Conservation (phyloP, 2,329 filamentous ascomycete genomes). For the Arthroderma sp. region DNA sequence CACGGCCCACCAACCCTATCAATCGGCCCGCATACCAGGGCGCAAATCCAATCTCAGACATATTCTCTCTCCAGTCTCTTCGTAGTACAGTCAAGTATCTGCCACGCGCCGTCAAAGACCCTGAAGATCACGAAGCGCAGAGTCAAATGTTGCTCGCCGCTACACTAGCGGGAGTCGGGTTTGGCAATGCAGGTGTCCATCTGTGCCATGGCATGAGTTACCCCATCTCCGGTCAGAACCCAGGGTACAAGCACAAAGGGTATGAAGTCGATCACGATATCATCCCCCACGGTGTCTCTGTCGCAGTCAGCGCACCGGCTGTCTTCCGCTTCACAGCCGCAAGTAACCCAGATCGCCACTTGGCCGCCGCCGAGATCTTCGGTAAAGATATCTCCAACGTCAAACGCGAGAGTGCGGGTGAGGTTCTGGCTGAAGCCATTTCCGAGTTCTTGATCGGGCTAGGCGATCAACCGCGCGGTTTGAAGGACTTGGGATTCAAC, state of each 20-base stretch:
- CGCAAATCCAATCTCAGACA: slow-evolving; percentile 93
- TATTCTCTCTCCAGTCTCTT: slow-evolving; percentile 83
- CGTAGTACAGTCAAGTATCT: slow-evolving; percentile 80
- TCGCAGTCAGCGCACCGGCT: slow-evolving; percentile 82
- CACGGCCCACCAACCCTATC: slow-evolving; percentile 78
- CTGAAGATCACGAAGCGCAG: slow-evolving; percentile 85
- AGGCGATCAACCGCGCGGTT: slow-evolving; percentile 78
- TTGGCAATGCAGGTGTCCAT: slow-evolving; percentile 95
- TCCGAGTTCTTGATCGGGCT: slow-evolving; percentile 66
- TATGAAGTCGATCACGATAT: slow-evolving; percentile 65
- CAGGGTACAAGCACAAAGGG: slow-evolving; percentile 75
- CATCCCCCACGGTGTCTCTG: slow-evolving; percentile 91
- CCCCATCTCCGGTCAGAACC: slow-evolving; percentile 90
- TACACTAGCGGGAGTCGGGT: slow-evolving; percentile 87
- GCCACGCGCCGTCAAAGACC: slow-evolving; percentile 71
- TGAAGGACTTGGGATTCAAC: slow-evolving; percentile 72
- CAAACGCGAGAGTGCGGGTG: slow-evolving; percentile 78
- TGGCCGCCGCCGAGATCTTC: slow-evolving; percentile 79
- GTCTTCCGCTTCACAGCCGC: slow-evolving; percentile 89
- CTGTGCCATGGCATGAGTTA: slow-evolving; percentile 89
- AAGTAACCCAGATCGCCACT: slow-evolving; percentile 82
- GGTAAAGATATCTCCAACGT: slow-evolving; percentile 80
- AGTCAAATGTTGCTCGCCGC: slow-evolving; percentile 90
- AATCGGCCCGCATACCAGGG: slow-evolving; percentile 89
- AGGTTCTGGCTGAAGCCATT: slow-evolving; percentile 73